Evolutionary conservation across 2,329 filamentous ascomycete genomes (phyloP).

Genomic region (Byssothecium circinans): DNA sequence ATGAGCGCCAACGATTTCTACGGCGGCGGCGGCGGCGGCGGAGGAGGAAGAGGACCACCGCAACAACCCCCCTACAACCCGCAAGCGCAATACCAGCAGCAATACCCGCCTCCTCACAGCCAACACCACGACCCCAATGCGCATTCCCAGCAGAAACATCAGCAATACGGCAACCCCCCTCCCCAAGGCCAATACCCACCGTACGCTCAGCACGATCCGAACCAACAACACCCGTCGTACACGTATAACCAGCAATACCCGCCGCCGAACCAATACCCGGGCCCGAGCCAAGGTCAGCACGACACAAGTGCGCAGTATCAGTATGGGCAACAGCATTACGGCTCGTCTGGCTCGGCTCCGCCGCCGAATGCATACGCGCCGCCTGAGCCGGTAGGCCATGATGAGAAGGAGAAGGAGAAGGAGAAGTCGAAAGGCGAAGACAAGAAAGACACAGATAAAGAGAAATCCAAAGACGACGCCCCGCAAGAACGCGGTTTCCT

Average conservation of each 20-base stretch:
- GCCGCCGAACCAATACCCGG: no score
- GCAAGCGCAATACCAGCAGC: background rate
- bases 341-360: no score
- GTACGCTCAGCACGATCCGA: background rate
- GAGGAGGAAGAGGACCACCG: background rate
- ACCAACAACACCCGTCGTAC: background rate
- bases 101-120: background rate
- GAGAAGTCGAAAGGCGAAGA: background rate
- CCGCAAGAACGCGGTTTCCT: background rate
- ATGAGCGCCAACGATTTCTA: slow-evolving; percentile 2
- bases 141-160: background rate
- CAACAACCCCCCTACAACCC: background rate
- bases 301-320: background rate
- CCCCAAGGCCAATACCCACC: background rate
- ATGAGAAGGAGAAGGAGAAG: background rate
- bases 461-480: background rate
- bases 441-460: slow-evolving; percentile 1
- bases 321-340: background rate
- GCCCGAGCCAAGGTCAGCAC: no score
- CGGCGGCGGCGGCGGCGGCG: background rate
- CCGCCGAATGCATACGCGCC: no score
- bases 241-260: background rate
- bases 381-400: background rate
- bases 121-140: background rate
- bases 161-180: background rate